Percentiles rank a stretch among this genome's conserved stretches.
These are phyloP conservation scores for Pyropia yezoensis DNA, from an alignment of 23 red algal species.

Conservation along the genomic window DNA sequence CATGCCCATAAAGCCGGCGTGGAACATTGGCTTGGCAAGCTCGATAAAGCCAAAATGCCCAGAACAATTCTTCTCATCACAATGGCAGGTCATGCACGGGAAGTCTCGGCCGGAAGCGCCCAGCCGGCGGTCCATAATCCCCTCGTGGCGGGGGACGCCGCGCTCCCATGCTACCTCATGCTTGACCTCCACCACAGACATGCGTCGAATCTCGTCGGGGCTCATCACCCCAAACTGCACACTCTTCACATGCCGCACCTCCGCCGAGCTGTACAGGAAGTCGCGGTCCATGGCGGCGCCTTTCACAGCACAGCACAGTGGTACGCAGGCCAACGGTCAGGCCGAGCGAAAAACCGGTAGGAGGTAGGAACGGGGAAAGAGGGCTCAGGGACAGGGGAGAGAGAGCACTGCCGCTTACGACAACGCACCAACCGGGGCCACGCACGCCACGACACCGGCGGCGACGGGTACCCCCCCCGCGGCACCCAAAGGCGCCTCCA, in stretches of 20 bases:
- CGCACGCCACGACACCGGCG: no score
- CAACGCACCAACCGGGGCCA: no score
- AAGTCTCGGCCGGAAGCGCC: conserved; percentile 73
- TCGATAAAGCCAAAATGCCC: conserved; percentile 99
- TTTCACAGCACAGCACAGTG: no score
- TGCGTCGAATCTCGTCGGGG: conserved; percentile 82
- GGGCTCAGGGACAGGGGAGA: no score
- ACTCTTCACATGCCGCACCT: conserved; percentile 30
- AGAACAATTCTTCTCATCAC: conserved; percentile 62
- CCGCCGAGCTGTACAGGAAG: conserved; percentile 41
- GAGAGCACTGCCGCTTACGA: no score
- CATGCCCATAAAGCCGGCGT: conserved; percentile 68
- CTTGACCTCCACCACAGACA: conserved; percentile 90
- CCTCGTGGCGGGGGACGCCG: conserved; percentile 63
- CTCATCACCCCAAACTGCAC: conserved; percentile 86
- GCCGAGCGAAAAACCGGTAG: no score
- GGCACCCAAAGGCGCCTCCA: no score
- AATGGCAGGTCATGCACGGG: conserved; percentile 84
- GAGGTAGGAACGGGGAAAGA: no score
- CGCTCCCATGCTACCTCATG: conserved; percentile 80
- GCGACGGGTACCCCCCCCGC: no score
- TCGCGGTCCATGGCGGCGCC: conserved; percentile 11
- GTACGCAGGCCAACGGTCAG: no score
- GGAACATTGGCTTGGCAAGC: conserved; percentile 86
- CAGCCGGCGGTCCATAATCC: conserved; percentile 84